A percentile compares a stretch with the other conserved stretches of the same genome.
These are phyloP conservation scores for Corymbia maculata DNA, from an alignment of 345 rosid genomes.

Conservation along the genomic window DNA sequence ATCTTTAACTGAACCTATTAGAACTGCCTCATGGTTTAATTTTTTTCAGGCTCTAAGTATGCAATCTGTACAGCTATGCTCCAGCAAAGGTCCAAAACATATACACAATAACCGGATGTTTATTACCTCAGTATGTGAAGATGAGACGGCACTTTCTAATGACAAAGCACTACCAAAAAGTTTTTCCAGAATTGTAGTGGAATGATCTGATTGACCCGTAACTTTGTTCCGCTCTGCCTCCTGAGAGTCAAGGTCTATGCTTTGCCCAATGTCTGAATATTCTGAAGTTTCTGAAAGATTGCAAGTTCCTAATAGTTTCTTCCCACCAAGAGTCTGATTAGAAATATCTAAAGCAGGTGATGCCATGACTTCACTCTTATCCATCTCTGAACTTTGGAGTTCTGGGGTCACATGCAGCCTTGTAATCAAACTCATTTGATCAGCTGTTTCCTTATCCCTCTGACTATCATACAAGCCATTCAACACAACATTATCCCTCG, in stretches of 20 bases:
- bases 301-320: slow-evolving; percentile 20
- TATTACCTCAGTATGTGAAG: slow-evolving; percentile 1
- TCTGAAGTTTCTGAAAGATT: slow-evolving; percentile 26
- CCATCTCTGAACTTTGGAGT: slow-evolving; percentile 11
- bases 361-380: slow-evolving; percentile 17
- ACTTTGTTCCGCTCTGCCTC: slow-evolving; percentile 19
- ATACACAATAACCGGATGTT: background rate
- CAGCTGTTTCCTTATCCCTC: slow-evolving; percentile 24
- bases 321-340: slow-evolving; percentile 9
- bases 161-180: slow-evolving; percentile 53
- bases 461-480: slow-evolving; percentile 24
- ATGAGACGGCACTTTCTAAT: slow-evolving; percentile 31
- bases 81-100: background rate
- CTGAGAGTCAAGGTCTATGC: slow-evolving; percentile 30
- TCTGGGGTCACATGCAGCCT: slow-evolving; percentile 27
- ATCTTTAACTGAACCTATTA: background rate
- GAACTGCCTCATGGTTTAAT: background rate
- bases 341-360: slow-evolving; percentile 32
- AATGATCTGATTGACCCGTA: slow-evolving; percentile 21
- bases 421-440: slow-evolving; percentile 18
- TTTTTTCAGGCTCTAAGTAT: background rate
- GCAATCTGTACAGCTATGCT: background rate
- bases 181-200: slow-evolving; percentile 73
- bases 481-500: slow-evolving; percentile 20
- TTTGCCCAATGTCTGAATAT: slow-evolving; percentile 17